Evolutionary conservation across 306 rosid species (phyloP).

Genomic region (Comarum palustre): DNA sequence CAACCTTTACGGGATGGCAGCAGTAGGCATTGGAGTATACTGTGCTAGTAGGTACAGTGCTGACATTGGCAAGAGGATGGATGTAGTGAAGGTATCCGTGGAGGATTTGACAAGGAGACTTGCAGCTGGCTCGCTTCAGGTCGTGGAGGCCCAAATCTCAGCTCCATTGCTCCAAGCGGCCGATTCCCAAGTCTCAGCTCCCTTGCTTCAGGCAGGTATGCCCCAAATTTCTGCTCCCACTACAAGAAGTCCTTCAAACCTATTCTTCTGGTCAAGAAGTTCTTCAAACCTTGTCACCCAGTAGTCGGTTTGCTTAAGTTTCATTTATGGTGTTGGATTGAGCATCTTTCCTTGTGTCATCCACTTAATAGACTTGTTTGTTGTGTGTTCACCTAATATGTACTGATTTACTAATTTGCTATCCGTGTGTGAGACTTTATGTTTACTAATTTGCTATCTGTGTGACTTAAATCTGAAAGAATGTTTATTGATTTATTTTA

Average conservation of each 20-base stretch:
- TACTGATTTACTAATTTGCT: too few relatives aligned
- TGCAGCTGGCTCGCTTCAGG: slow-evolving; percentile 56
- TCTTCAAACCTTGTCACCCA: slow-evolving; percentile 32
- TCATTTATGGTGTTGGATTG: neutral
- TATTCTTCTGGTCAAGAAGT: neutral
- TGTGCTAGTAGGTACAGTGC: slow-evolving; percentile 82
- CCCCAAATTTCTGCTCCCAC: neutral
- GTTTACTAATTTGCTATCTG: neutral
- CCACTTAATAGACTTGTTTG: neutral
- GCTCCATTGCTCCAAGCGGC: slow-evolving; percentile 26
- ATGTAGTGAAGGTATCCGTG: slow-evolving; percentile 63
- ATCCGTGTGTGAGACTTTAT: neutral
- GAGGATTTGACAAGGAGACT: slow-evolving; percentile 73
- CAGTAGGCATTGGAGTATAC: slow-evolving; percentile 62
- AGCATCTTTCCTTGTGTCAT: neutral
- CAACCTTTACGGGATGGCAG: slow-evolving; percentile 75
- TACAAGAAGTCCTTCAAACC: slow-evolving; percentile 23
- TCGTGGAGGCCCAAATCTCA: slow-evolving; percentile 49
- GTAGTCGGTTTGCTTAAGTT: slow-evolving; percentile 17
- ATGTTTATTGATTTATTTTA: neutral
- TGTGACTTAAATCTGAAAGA: neutral
- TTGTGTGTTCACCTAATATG: neutral
- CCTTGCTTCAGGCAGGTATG: neutral
- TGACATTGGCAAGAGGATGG: slow-evolving; percentile 79
- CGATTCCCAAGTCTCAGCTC: slow-evolving; percentile 42